Evolutionary conservation across 805 yeast genomes (phyloP), one percentile per base, ranked within the genome.

Genomic region (Ogataea paraovalis): DNA sequence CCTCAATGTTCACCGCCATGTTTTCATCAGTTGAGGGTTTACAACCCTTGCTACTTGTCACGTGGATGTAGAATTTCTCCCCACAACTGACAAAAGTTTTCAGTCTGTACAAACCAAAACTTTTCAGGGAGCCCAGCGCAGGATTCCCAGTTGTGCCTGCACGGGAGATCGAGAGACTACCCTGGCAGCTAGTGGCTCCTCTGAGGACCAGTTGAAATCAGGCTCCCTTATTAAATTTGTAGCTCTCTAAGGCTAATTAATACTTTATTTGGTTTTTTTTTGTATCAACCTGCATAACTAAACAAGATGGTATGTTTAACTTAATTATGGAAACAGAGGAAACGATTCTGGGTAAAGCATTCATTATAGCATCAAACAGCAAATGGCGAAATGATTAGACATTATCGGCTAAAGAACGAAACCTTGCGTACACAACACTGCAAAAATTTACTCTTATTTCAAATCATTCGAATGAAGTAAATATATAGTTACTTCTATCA

Each of bases 71-170:
- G 25, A 16, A 28, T n/a, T 30, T 5, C 16, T 10, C 33, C 46
- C 36, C 39, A n/a, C 8, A 16, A 20, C 32, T 30, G 41, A 34
- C 41, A 49, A 49, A 46, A 43, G 32, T 46, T 43, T 46, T 49
- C 47, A 41, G 43, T 5, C 19, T 19, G 20, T 23, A 9, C 30
- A 6, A 39, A n/a, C 41, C 41, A 28, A 39, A 39, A 39, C 21
- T 39, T 39, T 39, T 39, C 41, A 27, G 22, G 9, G 5, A 6
- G 28, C 41, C 16, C n/a, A 14, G 21, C 22, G 28, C 30, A 19
- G 22, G 13, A n/a, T 3, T 23, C 28, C 6, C 14, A 13, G 22
- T 5, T 39, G 16, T 37, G 25, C 14, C 28, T 39, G 32, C n/a
- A 22, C 2, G 27, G 39, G 9, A 18, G 13, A 13, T 2, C 12